Conservation (phyloP, 2,329 filamentous ascomycete species). For the Penicillium fuscoglaucum region DNA sequence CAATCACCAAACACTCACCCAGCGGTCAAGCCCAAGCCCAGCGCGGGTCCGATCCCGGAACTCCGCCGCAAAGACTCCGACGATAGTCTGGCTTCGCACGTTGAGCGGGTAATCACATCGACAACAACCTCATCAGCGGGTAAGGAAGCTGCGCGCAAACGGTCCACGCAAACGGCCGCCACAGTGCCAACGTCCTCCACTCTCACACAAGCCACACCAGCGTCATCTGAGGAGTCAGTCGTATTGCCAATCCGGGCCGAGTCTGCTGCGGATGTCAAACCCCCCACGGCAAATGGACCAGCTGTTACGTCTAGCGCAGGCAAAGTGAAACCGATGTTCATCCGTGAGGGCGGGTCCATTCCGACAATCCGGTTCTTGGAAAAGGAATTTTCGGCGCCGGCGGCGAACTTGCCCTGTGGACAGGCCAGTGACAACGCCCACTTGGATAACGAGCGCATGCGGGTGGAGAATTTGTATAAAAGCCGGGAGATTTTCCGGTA, state of each 20-base stretch:
- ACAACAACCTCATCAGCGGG: conserved; percentile 37
- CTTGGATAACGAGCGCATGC: conserved; percentile 90
- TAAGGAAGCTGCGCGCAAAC: conserved; percentile 32
- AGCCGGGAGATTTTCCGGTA: conserved; percentile 86
- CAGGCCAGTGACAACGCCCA: conserved; percentile 93
- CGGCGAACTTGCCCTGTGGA: conserved; percentile 89
- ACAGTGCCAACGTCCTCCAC: conserved; percentile 44
- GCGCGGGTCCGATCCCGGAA: conserved; percentile 19
- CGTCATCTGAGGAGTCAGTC: conserved; percentile 13
- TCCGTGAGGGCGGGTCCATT: conserved; percentile 92
- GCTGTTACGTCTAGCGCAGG: neutral
- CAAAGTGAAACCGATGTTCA: conserved; percentile 69
- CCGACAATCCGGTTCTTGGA: conserved; percentile 91
- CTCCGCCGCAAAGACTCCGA: conserved; percentile 39
- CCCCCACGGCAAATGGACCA: neutral
- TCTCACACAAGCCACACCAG: conserved; percentile 32
- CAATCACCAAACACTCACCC: conserved; percentile 19
- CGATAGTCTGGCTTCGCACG: conserved; percentile 43
- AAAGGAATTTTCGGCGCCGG: conserved; percentile 87
- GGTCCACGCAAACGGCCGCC: conserved; percentile 24
- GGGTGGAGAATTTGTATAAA: conserved; percentile 84
- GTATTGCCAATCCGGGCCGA: conserved; percentile 13
- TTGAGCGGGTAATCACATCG: conserved; percentile 42
- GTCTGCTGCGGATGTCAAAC: conserved; percentile 3
- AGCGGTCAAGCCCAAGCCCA: conserved; percentile 8